Conservation (phyloP, 2,329 filamentous ascomycete species). For the Esteya vermicola region DNA sequence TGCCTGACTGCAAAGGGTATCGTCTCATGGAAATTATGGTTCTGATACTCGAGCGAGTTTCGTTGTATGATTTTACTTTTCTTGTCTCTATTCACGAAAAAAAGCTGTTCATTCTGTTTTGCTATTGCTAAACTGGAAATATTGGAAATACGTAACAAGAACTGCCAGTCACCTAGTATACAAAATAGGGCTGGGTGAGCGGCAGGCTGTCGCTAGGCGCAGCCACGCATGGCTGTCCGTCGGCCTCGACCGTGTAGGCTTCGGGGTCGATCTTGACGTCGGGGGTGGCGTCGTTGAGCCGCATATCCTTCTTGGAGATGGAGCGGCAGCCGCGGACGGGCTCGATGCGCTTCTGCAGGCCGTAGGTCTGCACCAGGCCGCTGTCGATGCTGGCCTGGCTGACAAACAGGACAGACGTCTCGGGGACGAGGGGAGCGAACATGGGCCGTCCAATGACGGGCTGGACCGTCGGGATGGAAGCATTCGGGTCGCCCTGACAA, state of each 20-base stretch:
- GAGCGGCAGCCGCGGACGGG: slow-evolving; percentile 60
- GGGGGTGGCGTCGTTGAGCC: slow-evolving; percentile 70
- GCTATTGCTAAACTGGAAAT: too few relatives aligned
- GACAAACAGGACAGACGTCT: slow-evolving; percentile 69
- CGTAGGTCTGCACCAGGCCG: slow-evolving; percentile 57
- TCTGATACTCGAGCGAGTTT: too few relatives aligned
- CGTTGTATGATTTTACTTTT: too few relatives aligned
- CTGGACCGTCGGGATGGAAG: slow-evolving; percentile 76
- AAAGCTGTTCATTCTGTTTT: too few relatives aligned
- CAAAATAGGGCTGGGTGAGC: slow-evolving; percentile 62
- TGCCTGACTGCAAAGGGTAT: too few relatives aligned
- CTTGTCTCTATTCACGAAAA: too few relatives aligned
- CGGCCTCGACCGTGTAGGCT: slow-evolving; percentile 75
- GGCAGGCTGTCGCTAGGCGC: slow-evolving; percentile 60
- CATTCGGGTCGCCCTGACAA: slow-evolving; percentile 64
- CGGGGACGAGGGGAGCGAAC: slow-evolving; percentile 64
- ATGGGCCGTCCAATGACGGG: slow-evolving; percentile 74
- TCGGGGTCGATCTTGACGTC: slow-evolving; percentile 88
- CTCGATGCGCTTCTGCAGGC: slow-evolving; percentile 65
- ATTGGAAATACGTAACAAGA: not conserved
- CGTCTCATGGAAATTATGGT: too few relatives aligned
- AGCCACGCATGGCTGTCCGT: slow-evolving; percentile 59
- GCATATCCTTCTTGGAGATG: slow-evolving; percentile 78
- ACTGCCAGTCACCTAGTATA: too few relatives aligned
- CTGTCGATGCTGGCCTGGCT: slow-evolving; percentile 54